phyloP scores from a whole-genome alignment of 305 asterid species.

The Plantago rigida region DNA sequence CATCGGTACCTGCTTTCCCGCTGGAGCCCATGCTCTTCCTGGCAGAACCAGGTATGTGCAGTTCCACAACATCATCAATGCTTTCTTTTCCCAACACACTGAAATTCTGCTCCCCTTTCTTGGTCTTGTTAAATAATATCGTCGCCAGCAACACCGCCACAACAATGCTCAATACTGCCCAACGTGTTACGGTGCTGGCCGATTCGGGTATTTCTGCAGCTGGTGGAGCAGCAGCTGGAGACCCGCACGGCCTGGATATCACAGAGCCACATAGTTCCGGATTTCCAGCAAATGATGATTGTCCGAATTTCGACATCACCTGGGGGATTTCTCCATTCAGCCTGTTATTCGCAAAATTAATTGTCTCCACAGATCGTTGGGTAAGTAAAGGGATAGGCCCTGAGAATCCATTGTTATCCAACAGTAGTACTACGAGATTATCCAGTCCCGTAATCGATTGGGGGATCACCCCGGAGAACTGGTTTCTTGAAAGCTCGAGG shows the following conservation, averaged over 20 bases:
- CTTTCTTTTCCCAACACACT: constrained; percentile 42
- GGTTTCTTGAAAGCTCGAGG: constrained; percentile 44
- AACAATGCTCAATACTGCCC: constrained; percentile 50
- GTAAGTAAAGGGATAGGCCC: constrained; percentile 42
- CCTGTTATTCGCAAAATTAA: constrained; percentile 46
- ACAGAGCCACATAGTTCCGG: constrained; percentile 38
- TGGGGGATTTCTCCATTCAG: constrained; percentile 71
- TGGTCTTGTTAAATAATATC: constrained; percentile 43
- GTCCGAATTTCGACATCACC: constrained; percentile 40
- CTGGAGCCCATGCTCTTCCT: constrained; percentile 32
- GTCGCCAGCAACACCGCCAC: constrained; percentile 41
- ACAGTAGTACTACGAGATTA: constrained; percentile 31
- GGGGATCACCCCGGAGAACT: constrained; percentile 51
- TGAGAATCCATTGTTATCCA: constrained; percentile 50
- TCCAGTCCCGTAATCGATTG: constrained; percentile 34
- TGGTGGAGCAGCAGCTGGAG: neutral
- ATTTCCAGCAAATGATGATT: constrained; percentile 44
- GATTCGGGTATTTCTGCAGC: neutral
- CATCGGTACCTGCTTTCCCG: constrained; percentile 24
- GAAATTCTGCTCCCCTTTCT: constrained; percentile 36
- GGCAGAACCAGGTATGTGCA: constrained; percentile 32
- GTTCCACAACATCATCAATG: constrained; percentile 41
- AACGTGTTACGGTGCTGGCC: constrained; percentile 32
- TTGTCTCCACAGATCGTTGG: constrained; percentile 29
- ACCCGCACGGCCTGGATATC: constrained; percentile 35